phyloP scores from a whole-genome alignment of 768 basidiomycete species.

The Fomitopsis serialis region DNA sequence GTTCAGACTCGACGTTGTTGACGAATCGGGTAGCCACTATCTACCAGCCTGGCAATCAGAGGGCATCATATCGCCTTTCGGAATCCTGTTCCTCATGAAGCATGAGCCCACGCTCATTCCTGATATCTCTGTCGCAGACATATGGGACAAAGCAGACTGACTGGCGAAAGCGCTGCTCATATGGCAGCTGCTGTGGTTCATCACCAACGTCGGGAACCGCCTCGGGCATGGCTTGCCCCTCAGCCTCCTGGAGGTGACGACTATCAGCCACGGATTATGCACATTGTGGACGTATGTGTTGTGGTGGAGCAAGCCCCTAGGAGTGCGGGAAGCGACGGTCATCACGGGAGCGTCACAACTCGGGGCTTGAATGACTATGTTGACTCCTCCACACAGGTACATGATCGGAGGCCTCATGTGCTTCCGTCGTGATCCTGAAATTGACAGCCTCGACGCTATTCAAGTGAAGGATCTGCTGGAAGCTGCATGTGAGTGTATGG shows the following conservation, averaged over 20 bases:
- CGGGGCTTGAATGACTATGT: neutral
- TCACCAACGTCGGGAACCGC: conserved; percentile 24
- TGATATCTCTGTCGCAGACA: conserved; percentile 14
- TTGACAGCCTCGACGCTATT: too few relatives aligned
- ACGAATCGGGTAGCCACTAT: neutral
- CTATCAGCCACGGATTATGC: conserved; percentile 28
- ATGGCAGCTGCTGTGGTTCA: conserved; percentile 30
- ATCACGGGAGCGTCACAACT: neutral
- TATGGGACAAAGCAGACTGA: conserved; percentile 27
- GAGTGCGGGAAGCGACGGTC: conserved; percentile 16
- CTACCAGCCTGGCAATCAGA: conserved; percentile 1
- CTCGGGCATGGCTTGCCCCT: conserved; percentile 17
- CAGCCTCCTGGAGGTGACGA: conserved; percentile 30
- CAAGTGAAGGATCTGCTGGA: too few relatives aligned
- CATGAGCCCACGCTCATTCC: conserved; percentile 8
- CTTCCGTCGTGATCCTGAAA: too few relatives aligned
- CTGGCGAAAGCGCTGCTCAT: conserved; percentile 26
- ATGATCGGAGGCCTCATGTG: too few relatives aligned
- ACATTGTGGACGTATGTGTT: conserved; percentile 25
- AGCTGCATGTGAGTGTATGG: too few relatives aligned
- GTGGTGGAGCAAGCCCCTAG: conserved; percentile 38
- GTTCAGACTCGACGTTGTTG: conserved; percentile 12
- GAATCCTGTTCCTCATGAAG: conserved; percentile 5
- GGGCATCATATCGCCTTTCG: conserved; percentile 1
- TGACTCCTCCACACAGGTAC: neutral